Conservation (phyloP, 2,329 filamentous ascomycete species). For the Ophiosphaerella narmari region DNA sequence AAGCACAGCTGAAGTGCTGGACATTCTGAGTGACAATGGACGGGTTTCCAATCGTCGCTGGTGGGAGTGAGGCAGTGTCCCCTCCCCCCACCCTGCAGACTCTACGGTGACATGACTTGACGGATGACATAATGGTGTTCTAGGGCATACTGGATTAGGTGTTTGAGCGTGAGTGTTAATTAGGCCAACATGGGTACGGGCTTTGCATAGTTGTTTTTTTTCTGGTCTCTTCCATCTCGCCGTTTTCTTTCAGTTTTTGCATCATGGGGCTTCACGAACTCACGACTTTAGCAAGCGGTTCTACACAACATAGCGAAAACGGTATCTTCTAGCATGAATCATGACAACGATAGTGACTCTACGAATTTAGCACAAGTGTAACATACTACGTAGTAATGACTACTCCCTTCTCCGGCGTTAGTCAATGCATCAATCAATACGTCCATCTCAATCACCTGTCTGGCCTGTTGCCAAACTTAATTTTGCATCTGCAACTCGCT, state of each 20-base stretch:
- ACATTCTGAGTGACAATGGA: conserved; percentile 43
- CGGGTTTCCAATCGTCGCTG: conserved; percentile 36
- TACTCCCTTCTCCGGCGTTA: conserved; percentile 1
- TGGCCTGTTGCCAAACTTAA: no score
- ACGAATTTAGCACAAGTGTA: conserved; percentile 6
- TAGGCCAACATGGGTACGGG: no score
- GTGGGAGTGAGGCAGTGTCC: conserved; percentile 39
- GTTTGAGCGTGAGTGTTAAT: not conserved
- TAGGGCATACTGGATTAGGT: not conserved
- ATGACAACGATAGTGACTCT: not conserved
- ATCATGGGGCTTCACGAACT: not conserved
- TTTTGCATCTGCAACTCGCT: no score
- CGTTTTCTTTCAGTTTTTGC: no score
- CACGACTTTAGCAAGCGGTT: not conserved
- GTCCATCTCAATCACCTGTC: no score
- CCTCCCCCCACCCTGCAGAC: not conserved
- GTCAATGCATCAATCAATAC: not conserved
- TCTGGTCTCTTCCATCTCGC: no score
- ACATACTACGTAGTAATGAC: conserved; percentile 1
- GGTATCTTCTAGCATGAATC: not conserved
- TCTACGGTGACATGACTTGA: not conserved
- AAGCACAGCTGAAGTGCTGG: conserved; percentile 41
- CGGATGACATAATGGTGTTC: not conserved
- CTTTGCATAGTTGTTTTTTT: no score
- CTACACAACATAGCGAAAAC: not conserved